Base-by-base conservation (phyloP, 345 rosid genomes). In the Clarkia xantiana region DNA sequence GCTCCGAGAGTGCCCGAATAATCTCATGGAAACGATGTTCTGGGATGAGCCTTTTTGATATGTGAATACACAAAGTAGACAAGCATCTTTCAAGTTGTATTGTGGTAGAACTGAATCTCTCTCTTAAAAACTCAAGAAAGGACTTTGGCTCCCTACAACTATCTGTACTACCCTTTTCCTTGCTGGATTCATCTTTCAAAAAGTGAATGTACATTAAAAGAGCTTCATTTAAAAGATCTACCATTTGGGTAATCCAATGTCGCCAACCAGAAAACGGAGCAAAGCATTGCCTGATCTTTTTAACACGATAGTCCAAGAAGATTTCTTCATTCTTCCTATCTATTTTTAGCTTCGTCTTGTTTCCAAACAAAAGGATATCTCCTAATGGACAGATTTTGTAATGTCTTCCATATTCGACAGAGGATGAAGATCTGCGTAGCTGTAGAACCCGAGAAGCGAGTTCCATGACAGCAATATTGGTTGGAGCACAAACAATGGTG, bases 351-450 rank as follows among this genome's bases (percentile, higher is more conserved):
- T 48, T 9, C 1, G 51, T 58, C 14, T 54, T 22, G 42, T 51
- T 48, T 8, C 74, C 70, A 36, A 64, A 57, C n/a, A 54, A 57
- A 18, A 69, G 45, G 42, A 69, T 45, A 39, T 59, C 58, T 11
- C 64, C 67, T 3, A 69, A 13, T n/a, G n/a, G n/a, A n/a, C n/a
- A n/a, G n/a, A n/a, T n/a, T n/a, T n/a, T n/a, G 20, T 49, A 60
- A 34, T 14, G 0, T 14, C 12, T 18, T 44, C 44, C 17, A 53
- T 7, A 44, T 3, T 44, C 45, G 1, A 18, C 25, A 14, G 11
- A 11, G 10, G 18, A 25, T 1, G 49, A 44, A 2, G 49, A 36
- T 42, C 40, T 61, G 47, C 53, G 39, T 43, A 67, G 48, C 58
- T 58, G 51, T 14, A 57, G 6, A 45, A 67, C 67, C 38, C 61